Conservation (phyloP, 164 flowering plant genomes). For the Magnolia changhungtana region DNA sequence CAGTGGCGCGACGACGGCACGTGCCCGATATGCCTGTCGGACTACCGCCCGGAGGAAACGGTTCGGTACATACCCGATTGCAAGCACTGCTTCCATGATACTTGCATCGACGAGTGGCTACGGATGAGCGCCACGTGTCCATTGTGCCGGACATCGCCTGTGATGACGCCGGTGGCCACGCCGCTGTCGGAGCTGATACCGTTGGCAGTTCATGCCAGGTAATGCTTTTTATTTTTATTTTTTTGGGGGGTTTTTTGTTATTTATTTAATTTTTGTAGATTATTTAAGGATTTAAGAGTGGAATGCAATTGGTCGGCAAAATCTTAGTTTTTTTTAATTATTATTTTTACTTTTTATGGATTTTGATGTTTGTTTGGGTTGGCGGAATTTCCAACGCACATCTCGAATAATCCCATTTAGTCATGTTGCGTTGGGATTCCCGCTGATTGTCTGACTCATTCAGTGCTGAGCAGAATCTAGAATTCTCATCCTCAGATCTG, state of each 20-base stretch:
- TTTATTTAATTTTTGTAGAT: too few species aligned
- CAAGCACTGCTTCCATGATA: conserved; percentile 53
- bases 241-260: not conserved
- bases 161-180: conserved; percentile 27
- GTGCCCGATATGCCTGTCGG: conserved; percentile 56
- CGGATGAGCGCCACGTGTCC: conserved; percentile 54
- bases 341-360: too few species aligned
- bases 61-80: conserved; percentile 52
- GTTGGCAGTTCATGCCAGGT: conserved; percentile 39
- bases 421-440: too few species aligned
- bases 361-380: too few species aligned
- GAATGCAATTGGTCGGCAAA: not conserved
- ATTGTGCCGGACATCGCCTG: conserved; percentile 52
- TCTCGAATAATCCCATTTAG: too few species aligned
- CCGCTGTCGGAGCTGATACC: conserved; percentile 53
- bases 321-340: too few species aligned
- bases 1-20: conserved; percentile 30
- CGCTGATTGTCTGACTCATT: too few species aligned
- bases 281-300: not conserved
- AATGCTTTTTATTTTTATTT: conserved; percentile 1
- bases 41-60: conserved; percentile 39
- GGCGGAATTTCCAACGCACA: too few species aligned
- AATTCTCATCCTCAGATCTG: too few species aligned
- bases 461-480: too few species aligned
- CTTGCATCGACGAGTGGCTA: conserved; percentile 66